Percentiles rank a stretch among this genome's conserved stretches.
Evolutionary conservation across 441 rosid species (phyloP).

Genomic region (Omphalea diandra): DNA sequence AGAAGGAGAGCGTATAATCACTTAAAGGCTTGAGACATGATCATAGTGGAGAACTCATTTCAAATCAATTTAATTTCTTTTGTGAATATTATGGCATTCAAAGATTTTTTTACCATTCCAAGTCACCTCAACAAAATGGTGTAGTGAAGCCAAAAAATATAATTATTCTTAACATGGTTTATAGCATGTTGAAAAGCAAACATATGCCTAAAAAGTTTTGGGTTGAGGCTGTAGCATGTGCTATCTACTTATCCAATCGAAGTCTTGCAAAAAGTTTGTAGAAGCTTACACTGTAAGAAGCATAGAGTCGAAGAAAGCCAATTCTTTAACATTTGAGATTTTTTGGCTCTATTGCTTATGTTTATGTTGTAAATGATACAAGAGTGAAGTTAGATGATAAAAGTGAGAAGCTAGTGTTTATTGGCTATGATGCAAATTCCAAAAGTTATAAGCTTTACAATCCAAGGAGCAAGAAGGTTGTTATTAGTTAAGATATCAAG

Average conservation of each 20-base stretch:
- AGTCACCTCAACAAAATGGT: no score
- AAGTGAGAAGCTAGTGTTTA: slow-evolving; percentile 4
- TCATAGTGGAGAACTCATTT: no score
- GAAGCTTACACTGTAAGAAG: neutral
- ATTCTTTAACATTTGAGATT: no score
- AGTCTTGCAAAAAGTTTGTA: neutral
- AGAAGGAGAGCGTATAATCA: no score
- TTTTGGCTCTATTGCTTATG: neutral
- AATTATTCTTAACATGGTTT: no score
- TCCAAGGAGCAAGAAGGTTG: neutral
- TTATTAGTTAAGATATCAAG: neutral
- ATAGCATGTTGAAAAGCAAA: no score
- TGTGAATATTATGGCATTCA: no score
- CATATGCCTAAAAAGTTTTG: neutral
- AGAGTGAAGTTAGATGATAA: neutral
- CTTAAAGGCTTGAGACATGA: neutral
- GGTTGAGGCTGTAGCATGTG: neutral
- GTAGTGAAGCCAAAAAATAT: no score
- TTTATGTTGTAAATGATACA: neutral
- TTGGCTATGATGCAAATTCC: neutral
- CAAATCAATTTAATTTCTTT: no score
- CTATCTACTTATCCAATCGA: neutral
- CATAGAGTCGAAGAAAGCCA: neutral
- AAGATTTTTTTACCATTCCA: no score
- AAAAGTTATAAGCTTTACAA: slow-evolving; percentile 6